Conservation (phyloP, 1,284 basidiomycete species). For the Schizophyllum amplum region DNA sequence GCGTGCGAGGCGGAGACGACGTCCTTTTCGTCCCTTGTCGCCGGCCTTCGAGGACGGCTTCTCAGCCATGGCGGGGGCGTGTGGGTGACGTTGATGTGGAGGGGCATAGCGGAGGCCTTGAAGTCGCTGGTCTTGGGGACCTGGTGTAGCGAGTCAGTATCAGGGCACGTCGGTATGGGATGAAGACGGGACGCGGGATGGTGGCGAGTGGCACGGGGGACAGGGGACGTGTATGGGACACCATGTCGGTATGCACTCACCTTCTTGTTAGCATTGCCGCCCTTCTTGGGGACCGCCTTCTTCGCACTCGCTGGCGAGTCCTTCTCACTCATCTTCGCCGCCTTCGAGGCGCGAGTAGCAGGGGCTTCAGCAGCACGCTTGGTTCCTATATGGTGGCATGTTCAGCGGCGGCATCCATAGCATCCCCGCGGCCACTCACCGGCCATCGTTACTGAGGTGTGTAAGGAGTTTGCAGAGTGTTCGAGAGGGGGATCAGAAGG, state of each 20-base stretch:
- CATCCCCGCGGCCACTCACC: not conserved
- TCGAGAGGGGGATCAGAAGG: not conserved
- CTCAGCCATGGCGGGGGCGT: slow-evolving; percentile 44
- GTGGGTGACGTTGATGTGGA: slow-evolving; percentile 63
- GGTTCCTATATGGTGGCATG: slow-evolving; percentile 22
- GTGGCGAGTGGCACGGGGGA: no score
- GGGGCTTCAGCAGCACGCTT: slow-evolving; percentile 37
- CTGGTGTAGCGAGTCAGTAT: not conserved
- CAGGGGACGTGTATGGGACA: slow-evolving; percentile 8
- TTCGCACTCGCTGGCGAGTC: slow-evolving; percentile 21
- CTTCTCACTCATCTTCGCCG: slow-evolving; percentile 33
- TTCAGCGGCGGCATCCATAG: not conserved
- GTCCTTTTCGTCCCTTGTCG: slow-evolving; percentile 26
- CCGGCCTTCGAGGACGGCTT: slow-evolving; percentile 7
- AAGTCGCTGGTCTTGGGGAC: slow-evolving; percentile 33
- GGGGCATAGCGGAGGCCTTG: slow-evolving; percentile 54
- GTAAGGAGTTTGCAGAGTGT: not conserved
- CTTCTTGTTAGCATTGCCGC: slow-evolving; percentile 29
- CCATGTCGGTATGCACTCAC: slow-evolving; percentile 15
- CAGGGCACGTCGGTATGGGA: no score
- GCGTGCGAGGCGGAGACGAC: slow-evolving; percentile 23
- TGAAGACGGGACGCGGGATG: no score
- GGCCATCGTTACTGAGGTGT: not conserved
- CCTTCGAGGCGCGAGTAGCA: slow-evolving; percentile 39
- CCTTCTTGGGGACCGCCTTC: slow-evolving; percentile 34